A percentile compares a stretch with the other conserved stretches of the same genome.
Evolutionary conservation across 306 rosid species (phyloP).

Genomic region (Acacia confusa): DNA sequence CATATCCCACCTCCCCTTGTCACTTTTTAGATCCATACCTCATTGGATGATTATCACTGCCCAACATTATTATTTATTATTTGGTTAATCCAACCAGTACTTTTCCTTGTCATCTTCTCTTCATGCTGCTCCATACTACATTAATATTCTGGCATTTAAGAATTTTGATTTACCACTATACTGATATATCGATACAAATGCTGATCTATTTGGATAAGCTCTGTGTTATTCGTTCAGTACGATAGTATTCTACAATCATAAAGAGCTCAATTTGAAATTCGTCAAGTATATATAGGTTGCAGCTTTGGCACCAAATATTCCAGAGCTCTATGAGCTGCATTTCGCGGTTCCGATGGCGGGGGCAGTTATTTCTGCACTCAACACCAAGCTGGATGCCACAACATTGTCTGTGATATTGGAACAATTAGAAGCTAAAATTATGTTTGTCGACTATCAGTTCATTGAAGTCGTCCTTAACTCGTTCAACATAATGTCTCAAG

Average conservation of each 20-base stretch:
- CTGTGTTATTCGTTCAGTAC: neutral
- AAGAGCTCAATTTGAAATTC: slow-evolving; percentile 3
- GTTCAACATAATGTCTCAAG: slow-evolving; percentile 31
- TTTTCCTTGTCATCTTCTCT: neutral
- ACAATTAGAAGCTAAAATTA: slow-evolving; percentile 58
- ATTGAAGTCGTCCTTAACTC: slow-evolving; percentile 49
- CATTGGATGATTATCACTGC: neutral
- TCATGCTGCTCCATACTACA: neutral
- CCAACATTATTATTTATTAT: neutral
- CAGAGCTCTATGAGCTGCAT: slow-evolving; percentile 81
- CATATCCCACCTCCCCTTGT: neutral
- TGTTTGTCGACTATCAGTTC: slow-evolving; percentile 62
- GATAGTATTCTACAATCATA: neutral
- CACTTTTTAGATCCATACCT: neutral
- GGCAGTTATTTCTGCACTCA: slow-evolving; percentile 69
- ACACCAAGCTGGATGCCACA: slow-evolving; percentile 52
- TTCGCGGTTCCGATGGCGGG: slow-evolving; percentile 86
- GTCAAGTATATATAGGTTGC: slow-evolving; percentile 65
- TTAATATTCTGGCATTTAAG: neutral
- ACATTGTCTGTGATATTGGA: slow-evolving; percentile 52
- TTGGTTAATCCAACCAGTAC: neutral
- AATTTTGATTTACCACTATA: neutral
- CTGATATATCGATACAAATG: neutral
- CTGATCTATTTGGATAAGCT: neutral
- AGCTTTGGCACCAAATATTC: slow-evolving; percentile 75